Conservation (phyloP, 2,329 filamentous ascomycete species). For the Fusarium pseudograminearum region DNA sequence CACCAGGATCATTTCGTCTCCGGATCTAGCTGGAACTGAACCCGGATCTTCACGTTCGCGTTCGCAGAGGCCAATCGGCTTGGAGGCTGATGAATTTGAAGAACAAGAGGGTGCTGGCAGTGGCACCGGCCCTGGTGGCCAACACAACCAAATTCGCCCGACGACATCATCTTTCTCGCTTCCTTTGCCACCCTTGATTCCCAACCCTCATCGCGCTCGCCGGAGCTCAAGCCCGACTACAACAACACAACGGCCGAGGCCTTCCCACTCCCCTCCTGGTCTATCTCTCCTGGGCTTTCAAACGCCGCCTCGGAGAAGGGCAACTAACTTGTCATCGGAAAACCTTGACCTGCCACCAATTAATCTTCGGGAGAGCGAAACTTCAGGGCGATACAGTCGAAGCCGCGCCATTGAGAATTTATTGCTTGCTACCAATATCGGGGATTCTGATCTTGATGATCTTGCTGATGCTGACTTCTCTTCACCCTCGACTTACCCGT, state of each 20-base stretch:
- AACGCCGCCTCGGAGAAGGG: constrained; percentile 14
- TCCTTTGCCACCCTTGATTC: constrained; percentile 39
- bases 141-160: constrained; percentile 31
- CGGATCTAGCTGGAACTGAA: constrained; percentile 26
- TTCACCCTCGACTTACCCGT: constrained; percentile 54
- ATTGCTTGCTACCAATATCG: constrained; percentile 22
- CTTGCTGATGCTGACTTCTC: constrained; percentile 51
- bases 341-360: constrained; percentile 16
- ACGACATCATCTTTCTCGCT: constrained; percentile 14
- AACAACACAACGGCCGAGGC: constrained; percentile 32
- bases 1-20: constrained; percentile 37
- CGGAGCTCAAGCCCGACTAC: constrained; percentile 26
- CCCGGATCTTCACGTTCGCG: constrained; percentile 25
- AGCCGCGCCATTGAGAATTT: constrained; percentile 15
- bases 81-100: constrained; percentile 14
- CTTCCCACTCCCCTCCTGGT: constrained; percentile 14
- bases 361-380: constrained; percentile 4
- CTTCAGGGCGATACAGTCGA: constrained; percentile 1
- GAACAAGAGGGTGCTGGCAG: constrained; percentile 2
- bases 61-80: constrained; percentile 33
- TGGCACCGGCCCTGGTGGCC: constrained; percentile 8
- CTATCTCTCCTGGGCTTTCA: constrained; percentile 2
- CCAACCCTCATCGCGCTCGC: constrained; percentile 14
- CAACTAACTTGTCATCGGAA: constrained; percentile 11
- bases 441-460: constrained; percentile 45